Percentiles rank a stretch among this genome's conserved stretches.
Conservation (phyloP, 768 basidiomycete genomes). For the Kwoniella europaea region DNA sequence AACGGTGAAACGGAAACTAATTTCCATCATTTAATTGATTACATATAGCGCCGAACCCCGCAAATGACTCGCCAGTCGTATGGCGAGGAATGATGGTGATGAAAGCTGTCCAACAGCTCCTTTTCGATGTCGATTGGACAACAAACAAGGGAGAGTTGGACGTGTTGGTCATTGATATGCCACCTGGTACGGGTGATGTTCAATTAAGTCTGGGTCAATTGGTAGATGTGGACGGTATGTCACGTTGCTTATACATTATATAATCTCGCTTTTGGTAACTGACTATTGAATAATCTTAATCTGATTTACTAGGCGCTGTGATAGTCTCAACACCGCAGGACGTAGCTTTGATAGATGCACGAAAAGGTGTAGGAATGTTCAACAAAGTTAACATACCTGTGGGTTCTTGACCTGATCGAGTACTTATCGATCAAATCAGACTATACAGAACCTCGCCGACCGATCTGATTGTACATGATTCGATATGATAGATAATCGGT, state of each 20-base stretch:
- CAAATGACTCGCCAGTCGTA: slow-evolving; percentile 77
- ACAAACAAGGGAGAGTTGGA: slow-evolving; percentile 65
- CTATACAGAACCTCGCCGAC: too few relatives aligned
- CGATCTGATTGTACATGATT: too few relatives aligned
- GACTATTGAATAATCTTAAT: too few relatives aligned
- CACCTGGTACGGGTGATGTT: slow-evolving; percentile 96
- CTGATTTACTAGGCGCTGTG: slow-evolving; percentile 69
- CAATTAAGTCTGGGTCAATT: slow-evolving; percentile 88
- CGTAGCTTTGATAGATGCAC: slow-evolving; percentile 85
- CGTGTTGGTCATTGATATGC: slow-evolving; percentile 90
- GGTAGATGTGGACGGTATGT: slow-evolving; percentile 77
- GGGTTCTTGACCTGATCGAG: slow-evolving; percentile 41
- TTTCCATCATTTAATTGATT: too few relatives aligned
- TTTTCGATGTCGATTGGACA: slow-evolving; percentile 94
- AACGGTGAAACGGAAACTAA: neutral
- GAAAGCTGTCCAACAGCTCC: slow-evolving; percentile 92
- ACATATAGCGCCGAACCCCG: slow-evolving; percentile 61
- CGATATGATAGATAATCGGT: slow-evolving; percentile 75
- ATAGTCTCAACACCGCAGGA: slow-evolving; percentile 96
- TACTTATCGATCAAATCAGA: too few relatives aligned
- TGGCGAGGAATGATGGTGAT: slow-evolving; percentile 99
- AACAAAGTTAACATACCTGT: slow-evolving; percentile 86
- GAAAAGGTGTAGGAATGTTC: slow-evolving; percentile 92
- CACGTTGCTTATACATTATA: neutral
- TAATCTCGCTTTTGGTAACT: too few relatives aligned